phyloP scores from a whole-genome alignment of 768 basidiomycete genomes.

The Symmetrospora coprosmae region DNA sequence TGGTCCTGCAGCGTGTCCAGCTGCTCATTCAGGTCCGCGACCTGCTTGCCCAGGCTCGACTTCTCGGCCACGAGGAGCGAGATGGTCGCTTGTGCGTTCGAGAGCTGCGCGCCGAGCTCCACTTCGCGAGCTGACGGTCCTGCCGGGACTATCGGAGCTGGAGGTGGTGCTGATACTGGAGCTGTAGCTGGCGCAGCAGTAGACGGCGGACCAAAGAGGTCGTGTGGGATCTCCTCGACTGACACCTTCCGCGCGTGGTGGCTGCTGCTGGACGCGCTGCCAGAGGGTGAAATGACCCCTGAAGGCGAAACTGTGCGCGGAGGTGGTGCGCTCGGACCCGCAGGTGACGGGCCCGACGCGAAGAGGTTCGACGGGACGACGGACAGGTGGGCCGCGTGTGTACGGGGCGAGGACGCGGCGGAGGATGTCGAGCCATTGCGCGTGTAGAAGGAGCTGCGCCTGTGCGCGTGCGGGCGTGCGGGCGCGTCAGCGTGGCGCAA shows the following conservation, averaged over 20 bases:
- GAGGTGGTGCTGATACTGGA: too few species aligned
- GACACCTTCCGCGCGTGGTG: too few species aligned
- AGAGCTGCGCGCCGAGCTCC: neutral
- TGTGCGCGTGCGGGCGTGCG: too few species aligned
- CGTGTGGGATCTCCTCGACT: neutral
- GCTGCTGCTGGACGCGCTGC: neutral
- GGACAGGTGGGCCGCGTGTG: constrained; percentile 1
- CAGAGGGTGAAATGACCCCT: neutral
- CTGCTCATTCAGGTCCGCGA: neutral
- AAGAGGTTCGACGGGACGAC: constrained; percentile 14
- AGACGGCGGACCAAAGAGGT: constrained; percentile 13
- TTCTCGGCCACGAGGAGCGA: constrained; percentile 18
- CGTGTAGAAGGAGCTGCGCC: too few species aligned
- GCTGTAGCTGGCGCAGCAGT: too few species aligned
- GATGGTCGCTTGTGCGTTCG: constrained; percentile 17
- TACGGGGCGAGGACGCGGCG: constrained; percentile 1
- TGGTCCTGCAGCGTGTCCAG: neutral
- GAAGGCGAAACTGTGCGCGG: neutral
- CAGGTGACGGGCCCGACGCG: neutral
- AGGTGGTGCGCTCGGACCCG: neutral
- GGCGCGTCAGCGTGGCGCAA: too few species aligned
- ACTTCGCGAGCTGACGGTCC: too few species aligned
- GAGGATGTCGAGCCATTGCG: too few species aligned
- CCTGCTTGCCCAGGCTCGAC: neutral
- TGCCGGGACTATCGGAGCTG: too few species aligned